These are phyloP conservation scores for Russula dissimulans DNA, from an alignment of 768 basidiomycete genomes.

Conservation along the genomic window DNA sequence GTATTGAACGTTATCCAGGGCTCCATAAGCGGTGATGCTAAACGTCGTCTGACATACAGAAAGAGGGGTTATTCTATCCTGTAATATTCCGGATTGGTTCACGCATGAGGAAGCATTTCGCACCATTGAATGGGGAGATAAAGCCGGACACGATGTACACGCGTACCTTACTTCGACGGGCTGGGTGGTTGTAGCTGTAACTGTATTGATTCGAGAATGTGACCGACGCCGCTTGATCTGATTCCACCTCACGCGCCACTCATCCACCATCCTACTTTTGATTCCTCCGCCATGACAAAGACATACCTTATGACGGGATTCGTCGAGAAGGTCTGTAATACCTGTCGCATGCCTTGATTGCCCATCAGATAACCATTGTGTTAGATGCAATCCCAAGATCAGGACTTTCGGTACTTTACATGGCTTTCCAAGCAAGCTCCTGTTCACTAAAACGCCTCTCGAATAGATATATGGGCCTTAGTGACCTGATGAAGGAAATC, in stretches of 20 bases:
- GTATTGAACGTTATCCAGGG: background rate
- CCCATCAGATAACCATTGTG: slow-evolving; percentile 8
- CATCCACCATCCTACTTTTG: background rate
- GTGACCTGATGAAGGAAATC: slow-evolving; percentile 87
- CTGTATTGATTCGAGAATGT: background rate
- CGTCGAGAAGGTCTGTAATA: slow-evolving; percentile 57
- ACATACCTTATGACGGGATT: slow-evolving; percentile 78
- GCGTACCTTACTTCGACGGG: slow-evolving; percentile 19
- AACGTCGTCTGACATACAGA: background rate
- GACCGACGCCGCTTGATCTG: too few relatives aligned
- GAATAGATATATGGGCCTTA: slow-evolving; percentile 91
- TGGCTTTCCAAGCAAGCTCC: slow-evolving; percentile 16
- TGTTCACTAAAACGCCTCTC: slow-evolving; percentile 9
- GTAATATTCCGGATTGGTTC: slow-evolving; percentile 14
- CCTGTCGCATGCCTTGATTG: background rate
- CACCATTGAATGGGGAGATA: slow-evolving; percentile 26
- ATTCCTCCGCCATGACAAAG: slow-evolving; percentile 58
- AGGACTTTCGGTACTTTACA: slow-evolving; percentile 69
- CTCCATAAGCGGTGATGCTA: background rate
- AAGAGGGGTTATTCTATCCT: slow-evolving; percentile 16
- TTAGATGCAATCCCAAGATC: slow-evolving; percentile 86
- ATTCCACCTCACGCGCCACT: background rate
- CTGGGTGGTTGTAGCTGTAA: slow-evolving; percentile 7
- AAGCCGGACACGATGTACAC: slow-evolving; percentile 25
- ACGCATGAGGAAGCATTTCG: slow-evolving; percentile 18